Conservation (phyloP, 805 yeast genomes). For the Myxozyma monticola region DNA sequence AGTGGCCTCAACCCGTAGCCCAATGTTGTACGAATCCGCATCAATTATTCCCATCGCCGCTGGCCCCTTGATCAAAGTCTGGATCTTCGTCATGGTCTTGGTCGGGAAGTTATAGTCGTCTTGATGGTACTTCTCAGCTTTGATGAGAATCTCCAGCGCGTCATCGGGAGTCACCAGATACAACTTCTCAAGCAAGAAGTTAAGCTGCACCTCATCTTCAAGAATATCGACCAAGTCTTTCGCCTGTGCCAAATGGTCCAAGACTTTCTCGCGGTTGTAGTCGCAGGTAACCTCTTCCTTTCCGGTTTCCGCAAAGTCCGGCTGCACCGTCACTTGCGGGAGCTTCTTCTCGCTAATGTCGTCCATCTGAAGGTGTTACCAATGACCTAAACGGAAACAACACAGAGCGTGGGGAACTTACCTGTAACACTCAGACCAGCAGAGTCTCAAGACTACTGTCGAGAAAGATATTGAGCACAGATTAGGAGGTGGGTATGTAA, state of each 20-base stretch:
- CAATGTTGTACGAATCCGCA: conserved; percentile 18
- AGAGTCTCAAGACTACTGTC: too few species aligned
- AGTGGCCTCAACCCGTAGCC: conserved; percentile 44
- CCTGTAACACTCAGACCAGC: too few species aligned
- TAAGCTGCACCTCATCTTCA: conserved; percentile 2
- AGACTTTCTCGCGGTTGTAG: too few species aligned
- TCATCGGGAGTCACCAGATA: conserved; percentile 37
- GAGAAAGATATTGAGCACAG: too few species aligned
- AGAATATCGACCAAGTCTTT: conserved; percentile 11
- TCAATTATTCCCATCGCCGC: conserved; percentile 20
- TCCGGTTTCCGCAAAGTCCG: too few species aligned
- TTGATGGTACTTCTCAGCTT: conserved; percentile 45
- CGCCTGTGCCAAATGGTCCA: too few species aligned
- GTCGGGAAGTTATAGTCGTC: conserved; percentile 52
- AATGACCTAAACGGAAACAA: neutral
- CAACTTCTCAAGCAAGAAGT: conserved; percentile 17
- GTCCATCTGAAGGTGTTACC: too few species aligned
- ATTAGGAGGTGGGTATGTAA: too few species aligned
- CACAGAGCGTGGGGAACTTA: neutral
- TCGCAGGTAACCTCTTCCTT: too few species aligned
- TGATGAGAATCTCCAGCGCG: conserved; percentile 44
- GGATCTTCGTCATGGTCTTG: conserved; percentile 42
- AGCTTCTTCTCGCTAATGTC: too few species aligned
- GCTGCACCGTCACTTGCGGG: too few species aligned
- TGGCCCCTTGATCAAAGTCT: conserved; percentile 36